Percentiles rank a stretch among this genome's conserved stretches.
These are phyloP conservation scores for Saccharomyces pastorianus DNA, from an alignment of 1,139 yeast species.

Conservation along the genomic window DNA sequence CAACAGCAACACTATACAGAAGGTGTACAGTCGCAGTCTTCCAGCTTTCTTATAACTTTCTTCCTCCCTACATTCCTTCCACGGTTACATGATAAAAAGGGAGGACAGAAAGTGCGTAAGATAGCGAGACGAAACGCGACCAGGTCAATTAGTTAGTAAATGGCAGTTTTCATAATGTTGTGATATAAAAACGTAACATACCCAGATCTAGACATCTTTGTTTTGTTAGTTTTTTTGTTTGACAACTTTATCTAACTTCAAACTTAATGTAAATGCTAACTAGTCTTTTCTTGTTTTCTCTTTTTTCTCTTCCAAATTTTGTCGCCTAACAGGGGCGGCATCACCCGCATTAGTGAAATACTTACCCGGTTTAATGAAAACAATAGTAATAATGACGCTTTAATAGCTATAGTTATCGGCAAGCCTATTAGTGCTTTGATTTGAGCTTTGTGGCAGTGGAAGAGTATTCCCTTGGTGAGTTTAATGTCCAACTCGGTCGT, in stretches of 20 bases:
- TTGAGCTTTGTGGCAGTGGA: not conserved
- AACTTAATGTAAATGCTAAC: not conserved
- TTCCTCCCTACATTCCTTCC: not conserved
- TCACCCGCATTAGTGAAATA: not conserved
- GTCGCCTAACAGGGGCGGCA: not conserved
- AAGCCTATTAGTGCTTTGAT: not conserved
- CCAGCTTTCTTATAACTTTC: not conserved
- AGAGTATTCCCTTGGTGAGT: not conserved
- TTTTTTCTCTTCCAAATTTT: not conserved
- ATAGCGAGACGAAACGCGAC: not conserved
- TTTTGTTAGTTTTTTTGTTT: not conserved
- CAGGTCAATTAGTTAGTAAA: not conserved
- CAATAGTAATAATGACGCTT: not conserved
- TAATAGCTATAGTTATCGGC: not conserved
- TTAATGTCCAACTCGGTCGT: not conserved
- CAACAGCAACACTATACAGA: slow-evolving; percentile 69
- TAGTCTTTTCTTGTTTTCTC: not conserved
- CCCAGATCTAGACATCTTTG: slow-evolving; percentile 31
- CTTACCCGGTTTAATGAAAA: not conserved
- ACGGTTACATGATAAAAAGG: not conserved
- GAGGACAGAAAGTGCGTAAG: slow-evolving; percentile 2
- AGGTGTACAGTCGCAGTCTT: not conserved
- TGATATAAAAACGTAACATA: slow-evolving; percentile 14
- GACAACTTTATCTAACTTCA: not conserved
- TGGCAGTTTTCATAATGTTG: not conserved